Percentiles rank a stretch among this genome's conserved stretches.
phyloP scores from a whole-genome alignment of 1,284 basidiomycete genomes.

The Pholiota adiposa region DNA sequence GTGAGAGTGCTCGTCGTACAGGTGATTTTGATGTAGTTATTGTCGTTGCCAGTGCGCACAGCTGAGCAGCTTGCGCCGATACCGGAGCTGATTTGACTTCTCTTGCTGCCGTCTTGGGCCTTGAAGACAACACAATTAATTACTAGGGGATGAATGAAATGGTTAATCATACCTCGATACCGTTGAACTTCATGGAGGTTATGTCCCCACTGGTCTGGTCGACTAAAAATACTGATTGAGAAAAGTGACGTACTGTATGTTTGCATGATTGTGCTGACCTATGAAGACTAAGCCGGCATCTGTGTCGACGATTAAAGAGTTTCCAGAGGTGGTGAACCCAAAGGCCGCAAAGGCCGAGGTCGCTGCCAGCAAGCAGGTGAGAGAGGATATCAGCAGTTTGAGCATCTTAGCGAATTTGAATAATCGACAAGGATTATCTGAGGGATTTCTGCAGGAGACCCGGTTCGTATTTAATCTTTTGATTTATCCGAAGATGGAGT shows the following conservation, averaged over 20 bases:
- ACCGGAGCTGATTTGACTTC: constrained; percentile 37
- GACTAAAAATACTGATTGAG: neutral
- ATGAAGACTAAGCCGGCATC: neutral
- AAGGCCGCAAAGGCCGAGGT: neutral
- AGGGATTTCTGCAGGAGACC: neutral
- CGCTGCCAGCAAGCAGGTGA: neutral
- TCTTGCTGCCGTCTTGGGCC: constrained; percentile 35
- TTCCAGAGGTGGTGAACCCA: neutral
- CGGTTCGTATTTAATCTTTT: neutral
- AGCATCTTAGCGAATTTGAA: neutral
- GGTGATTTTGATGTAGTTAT: constrained; percentile 40
- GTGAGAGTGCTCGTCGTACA: constrained; percentile 36
- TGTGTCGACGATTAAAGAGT: neutral
- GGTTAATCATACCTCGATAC: neutral
- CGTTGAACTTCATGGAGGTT: neutral
- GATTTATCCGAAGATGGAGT: neutral
- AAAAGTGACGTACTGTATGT: neutral
- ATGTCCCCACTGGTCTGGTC: neutral
- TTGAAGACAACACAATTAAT: constrained; percentile 1
- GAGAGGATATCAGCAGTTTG: neutral
- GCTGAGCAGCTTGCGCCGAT: constrained; percentile 37
- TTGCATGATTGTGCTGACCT: neutral
- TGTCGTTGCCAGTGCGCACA: constrained; percentile 31
- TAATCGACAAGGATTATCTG: neutral
- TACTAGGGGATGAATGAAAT: neutral